Evolutionary conservation across 2,329 filamentous ascomycete genomes (phyloP), one percentile per base, ranked within the genome.

Genomic region (Colletotrichum trifolii): DNA sequence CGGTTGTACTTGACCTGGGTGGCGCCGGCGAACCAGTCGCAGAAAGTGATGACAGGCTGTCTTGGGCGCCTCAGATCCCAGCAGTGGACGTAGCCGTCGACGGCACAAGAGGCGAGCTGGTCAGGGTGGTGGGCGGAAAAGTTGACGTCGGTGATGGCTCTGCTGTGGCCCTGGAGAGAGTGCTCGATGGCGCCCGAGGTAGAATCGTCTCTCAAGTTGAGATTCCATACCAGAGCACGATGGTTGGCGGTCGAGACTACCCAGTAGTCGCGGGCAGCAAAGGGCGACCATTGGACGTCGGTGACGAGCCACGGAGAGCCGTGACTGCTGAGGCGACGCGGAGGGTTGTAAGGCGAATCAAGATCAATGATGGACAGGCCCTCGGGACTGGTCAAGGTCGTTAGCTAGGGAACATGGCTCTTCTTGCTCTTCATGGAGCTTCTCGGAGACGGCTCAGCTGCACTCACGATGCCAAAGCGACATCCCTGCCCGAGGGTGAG

Each of bases 1-100:
- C 94, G 88, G 74, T 94, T 97, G 85, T 93, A 97, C 78, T 97
- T 97, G 68, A 97, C 94, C 75, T 97, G 95, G 1, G 94, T 97
- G 10, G 94, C 94, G 46, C 94, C 94, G 36, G 94, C 93, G 74
- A 94, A 93, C 92, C 94, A 97, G 78, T 97, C 94, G 66, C 91
- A 95, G 73, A 96, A 97, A 0, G 90, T 93, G 60, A 94, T 83
- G 9, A 87, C 91, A 8, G 93, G 92, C 69, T 90, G 87, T 46
- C 85, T 84, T 0, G 93, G 90, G 54, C 86, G 85, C 40, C 94
- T 87, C 49, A 97, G 81, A 78, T 97, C 94, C 93, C 95, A 97
- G 72, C 90, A 93, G 76, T 97, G 93, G 8, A 97, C 92, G 73
- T 94, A 97, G 54, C 94, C 96, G 77, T 97, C 94, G 36, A 97